Evolutionary conservation across 805 yeast genomes (phyloP), one percentile per base, ranked within the genome.

Genomic region (Starmerella davenportii): DNA sequence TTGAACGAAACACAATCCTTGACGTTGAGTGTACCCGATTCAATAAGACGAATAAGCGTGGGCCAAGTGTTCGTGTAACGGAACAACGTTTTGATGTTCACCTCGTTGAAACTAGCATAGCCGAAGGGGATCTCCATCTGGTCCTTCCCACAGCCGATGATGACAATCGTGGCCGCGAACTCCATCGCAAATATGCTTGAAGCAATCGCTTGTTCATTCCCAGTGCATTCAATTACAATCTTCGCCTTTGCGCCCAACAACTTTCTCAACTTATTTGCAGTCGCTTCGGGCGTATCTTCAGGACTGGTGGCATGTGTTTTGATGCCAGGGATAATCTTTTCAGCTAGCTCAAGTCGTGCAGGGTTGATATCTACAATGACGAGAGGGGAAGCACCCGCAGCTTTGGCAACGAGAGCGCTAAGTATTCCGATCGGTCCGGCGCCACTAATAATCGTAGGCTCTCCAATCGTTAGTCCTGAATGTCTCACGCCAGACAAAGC

Each of bases 341-440:
- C 59, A 15, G 74, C 74, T 43, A 68, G 63, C 27, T 56, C 60
- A 36, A 70, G 56, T 40, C 74, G 60, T 34, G 58, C 57, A 18
- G 53, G 55, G 37, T 62, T 57, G 31, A 70, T 51, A 50, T 70
- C 75, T 4, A 72, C 65, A 45, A 69, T 66, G 16, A 62, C 64
- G 15, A 70, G 44, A 23, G 74, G 74, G 24, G 65, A 58, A 4
- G 72, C 71, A 19, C 76, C 76, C 2, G 66, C 60, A 13, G 72
- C 73, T 25, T 62, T 58, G 9, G 72, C 72, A 35, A 68, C 51
- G 3, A 63, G 44, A 36, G 71, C 61, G 20, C 69, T 54, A 30
- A 66, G 61, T 24, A 70, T 53, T 14, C 76, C 76, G 46, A 70
- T 70, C n/a, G 76, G 75, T 18, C 76, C 75, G 15, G 74, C 73